Conservation (phyloP, 306 rosid genomes). For the Lupinus albus region DNA sequence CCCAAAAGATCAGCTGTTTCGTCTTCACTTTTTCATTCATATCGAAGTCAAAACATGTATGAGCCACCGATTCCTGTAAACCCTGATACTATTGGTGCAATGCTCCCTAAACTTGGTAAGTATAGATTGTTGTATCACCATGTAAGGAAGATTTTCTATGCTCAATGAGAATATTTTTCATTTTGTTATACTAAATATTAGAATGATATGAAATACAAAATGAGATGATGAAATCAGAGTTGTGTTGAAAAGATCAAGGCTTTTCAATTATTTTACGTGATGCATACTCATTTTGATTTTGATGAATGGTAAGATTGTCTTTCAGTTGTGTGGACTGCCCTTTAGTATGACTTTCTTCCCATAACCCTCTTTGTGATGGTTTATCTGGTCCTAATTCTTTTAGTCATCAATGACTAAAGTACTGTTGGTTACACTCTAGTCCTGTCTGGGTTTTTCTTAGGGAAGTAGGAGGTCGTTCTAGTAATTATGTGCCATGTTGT, state of each 20-base stretch:
- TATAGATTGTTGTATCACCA: conserved; percentile 18
- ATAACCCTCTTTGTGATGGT: background rate
- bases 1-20: conserved; percentile 73
- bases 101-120: conserved; percentile 94
- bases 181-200: conserved; percentile 28
- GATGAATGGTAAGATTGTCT: too few relatives aligned
- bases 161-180: background rate
- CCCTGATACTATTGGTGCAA: conserved; percentile 80
- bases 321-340: too few relatives aligned
- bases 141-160: conserved; percentile 9
- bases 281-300: background rate
- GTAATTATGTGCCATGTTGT: conserved; percentile 17
- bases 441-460: background rate
- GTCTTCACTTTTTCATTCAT: conserved; percentile 77
- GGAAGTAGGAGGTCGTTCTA: conserved; percentile 2
- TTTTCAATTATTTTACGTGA: background rate
- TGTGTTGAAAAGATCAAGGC: background rate
- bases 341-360: background rate
- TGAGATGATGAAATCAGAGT: background rate
- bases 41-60: conserved; percentile 78
- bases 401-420: conserved; percentile 12
- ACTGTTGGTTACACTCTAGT: conserved; percentile 4
- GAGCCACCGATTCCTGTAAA: conserved; percentile 80
- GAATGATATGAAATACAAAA: background rate
- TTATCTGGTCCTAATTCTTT: background rate